Base-by-base conservation (phyloP, 495 filamentous ascomycete species). In the Bombardia bombarda region DNA sequence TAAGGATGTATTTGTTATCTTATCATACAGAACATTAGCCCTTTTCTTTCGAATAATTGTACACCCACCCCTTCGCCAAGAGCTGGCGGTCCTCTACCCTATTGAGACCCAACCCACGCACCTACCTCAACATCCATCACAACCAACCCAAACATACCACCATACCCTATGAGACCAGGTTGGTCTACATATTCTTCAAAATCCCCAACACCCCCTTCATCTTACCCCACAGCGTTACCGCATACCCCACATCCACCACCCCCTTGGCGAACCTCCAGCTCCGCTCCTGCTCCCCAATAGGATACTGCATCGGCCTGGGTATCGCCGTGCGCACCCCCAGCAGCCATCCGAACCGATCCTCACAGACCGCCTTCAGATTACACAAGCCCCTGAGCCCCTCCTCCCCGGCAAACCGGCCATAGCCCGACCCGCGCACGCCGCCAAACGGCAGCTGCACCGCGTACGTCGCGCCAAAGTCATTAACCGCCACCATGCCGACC, bases 391-490 rank as follows among this genome's bases (percentile, higher is more conserved):
- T 75, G 43, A 98, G 63, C 2, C 93, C 92, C 58, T 98, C 92
- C 36, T 84, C 84, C 26, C 87, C 92, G 0, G 85, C 92, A 68
- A 98, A 97, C 13, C 92, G 68, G 5, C 93, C 92, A 61, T 97
- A 96, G 3, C 92, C 92, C 31, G 83, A 89, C 0, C 87, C 90
- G 43, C 76, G 75, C 16, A 85, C 77, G 19, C 92, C 92, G 18
- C 92, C 92, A 59, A 98, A 98, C 0, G 92, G 92, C 13, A 98
- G 62, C 64, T 92, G 86, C 13, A 93, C 86, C 19, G 90, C 84
- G 61, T 98, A 98, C 55, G 79, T 95, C 13, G 78, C 82, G 17
- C 79, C 92, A 50, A 98, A 98, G 65, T 97, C 92, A 53, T 98
- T 97, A 40, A 98, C 78, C 35, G 83, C 75, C 4, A 97, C 84